phyloP scores from a whole-genome alignment of 805 yeast genomes.

The Isabelozyma pseudorhagii region DNA sequence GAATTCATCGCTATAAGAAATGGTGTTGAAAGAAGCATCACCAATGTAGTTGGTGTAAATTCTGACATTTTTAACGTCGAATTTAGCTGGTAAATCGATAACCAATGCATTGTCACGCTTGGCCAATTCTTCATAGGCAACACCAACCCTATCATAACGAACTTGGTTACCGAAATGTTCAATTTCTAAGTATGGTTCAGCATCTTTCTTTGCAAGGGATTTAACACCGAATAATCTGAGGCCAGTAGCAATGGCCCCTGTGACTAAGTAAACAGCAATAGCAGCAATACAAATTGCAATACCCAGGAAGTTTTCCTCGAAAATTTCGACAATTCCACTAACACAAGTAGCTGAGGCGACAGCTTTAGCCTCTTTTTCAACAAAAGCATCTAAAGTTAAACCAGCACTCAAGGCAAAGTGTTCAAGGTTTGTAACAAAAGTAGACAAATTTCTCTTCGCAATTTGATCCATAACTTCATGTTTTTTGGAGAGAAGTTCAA shows the following conservation, averaged over 20 bases:
- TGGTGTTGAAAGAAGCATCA: background rate
- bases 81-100: background rate
- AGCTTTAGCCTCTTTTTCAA: background rate
- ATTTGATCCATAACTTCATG: background rate
- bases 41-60: background rate
- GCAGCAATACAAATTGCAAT: background rate
- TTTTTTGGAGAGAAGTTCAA: background rate
- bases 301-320: background rate
- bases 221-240: background rate
- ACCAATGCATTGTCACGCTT: background rate
- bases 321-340: background rate
- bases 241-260: background rate
- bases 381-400: background rate
- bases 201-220: background rate
- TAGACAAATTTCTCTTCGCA: background rate
- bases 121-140: background rate
- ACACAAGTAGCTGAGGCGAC: background rate
- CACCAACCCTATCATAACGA: background rate
- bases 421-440: background rate
- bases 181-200: background rate
- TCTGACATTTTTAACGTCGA: background rate
- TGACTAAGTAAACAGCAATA: background rate
- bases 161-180: background rate
- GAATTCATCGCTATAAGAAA: background rate
- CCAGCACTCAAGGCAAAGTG: background rate